Conservation (phyloP, 1,284 basidiomycete genomes). For the Vanrija humicola region DNA sequence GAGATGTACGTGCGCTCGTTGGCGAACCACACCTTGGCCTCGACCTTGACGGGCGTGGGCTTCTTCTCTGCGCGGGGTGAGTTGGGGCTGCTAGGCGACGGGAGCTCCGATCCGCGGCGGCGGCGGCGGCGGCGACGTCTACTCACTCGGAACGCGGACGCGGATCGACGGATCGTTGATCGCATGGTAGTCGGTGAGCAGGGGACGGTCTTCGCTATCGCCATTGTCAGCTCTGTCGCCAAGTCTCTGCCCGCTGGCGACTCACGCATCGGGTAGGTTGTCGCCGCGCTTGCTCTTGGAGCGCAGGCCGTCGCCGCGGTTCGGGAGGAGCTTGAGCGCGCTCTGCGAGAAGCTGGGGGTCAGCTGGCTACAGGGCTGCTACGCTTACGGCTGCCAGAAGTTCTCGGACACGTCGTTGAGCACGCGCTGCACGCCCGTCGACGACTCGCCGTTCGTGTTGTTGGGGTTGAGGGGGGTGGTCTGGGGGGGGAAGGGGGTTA, state of each 20-base stretch:
- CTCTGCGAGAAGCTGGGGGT: constrained; percentile 39
- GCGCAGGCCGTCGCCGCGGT: constrained; percentile 30
- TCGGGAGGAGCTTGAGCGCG: constrained; percentile 41
- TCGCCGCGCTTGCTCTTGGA: constrained; percentile 46
- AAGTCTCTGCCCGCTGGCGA: neutral
- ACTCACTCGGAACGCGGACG: constrained; percentile 41
- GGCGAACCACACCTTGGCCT: constrained; percentile 98
- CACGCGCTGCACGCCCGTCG: constrained; percentile 8
- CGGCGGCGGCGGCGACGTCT: neutral
- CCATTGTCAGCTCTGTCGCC: neutral
- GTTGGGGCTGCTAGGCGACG: neutral
- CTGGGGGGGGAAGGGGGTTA: neutral
- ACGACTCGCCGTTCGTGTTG: constrained; percentile 6
- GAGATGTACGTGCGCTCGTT: constrained; percentile 96
- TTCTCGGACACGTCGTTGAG: constrained; percentile 32
- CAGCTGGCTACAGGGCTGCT: neutral
- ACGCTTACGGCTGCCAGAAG: constrained; percentile 44
- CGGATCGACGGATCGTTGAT: constrained; percentile 41
- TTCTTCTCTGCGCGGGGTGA: constrained; percentile 61
- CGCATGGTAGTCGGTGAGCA: constrained; percentile 44
- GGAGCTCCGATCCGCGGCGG: neutral
- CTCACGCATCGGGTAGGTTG: constrained; percentile 43
- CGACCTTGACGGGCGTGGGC: constrained; percentile 82
- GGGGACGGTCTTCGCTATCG: constrained; percentile 23
- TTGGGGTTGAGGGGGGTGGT: constrained; percentile 11